These are phyloP conservation scores for Sporothrix sp. DNA, from an alignment of 2,329 filamentous ascomycete species.

Conservation along the genomic window DNA sequence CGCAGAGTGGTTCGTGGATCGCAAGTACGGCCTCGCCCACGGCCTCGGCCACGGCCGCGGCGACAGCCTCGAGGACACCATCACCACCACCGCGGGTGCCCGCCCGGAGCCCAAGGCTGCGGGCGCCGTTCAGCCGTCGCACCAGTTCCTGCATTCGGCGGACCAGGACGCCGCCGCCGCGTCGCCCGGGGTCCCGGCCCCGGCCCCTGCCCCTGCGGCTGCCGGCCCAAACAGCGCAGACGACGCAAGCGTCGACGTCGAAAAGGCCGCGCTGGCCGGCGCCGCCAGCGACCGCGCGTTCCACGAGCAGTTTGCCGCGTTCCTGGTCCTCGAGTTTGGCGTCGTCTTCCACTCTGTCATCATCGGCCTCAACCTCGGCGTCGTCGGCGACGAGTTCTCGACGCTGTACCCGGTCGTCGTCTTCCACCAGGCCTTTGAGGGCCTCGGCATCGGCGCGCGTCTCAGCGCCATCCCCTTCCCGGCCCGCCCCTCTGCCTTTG, in stretches of 20 bases:
- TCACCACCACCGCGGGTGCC: slow-evolving; percentile 23
- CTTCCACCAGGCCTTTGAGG: slow-evolving; percentile 92
- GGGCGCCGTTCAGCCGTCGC: slow-evolving; percentile 27
- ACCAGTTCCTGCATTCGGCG: slow-evolving; percentile 55
- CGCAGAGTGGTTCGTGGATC: slow-evolving; percentile 63
- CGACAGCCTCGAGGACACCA: slow-evolving; percentile 37
- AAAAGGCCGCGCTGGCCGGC: slow-evolving; percentile 24
- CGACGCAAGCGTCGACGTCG: slow-evolving; percentile 57
- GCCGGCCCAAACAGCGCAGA: slow-evolving; percentile 40
- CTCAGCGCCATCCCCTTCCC: slow-evolving; percentile 52
- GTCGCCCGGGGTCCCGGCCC: too few relatives aligned
- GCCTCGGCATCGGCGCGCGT: slow-evolving; percentile 80
- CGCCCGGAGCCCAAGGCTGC: not conserved
- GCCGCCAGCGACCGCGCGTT: slow-evolving; percentile 26
- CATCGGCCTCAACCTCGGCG: slow-evolving; percentile 73
- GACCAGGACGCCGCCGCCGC: slow-evolving; percentile 68
- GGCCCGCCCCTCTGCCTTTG: slow-evolving; percentile 56
- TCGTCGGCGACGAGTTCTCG: slow-evolving; percentile 44
- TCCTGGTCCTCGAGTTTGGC: slow-evolving; percentile 92
- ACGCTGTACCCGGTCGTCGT: slow-evolving; percentile 58
- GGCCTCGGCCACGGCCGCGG: slow-evolving; percentile 34
- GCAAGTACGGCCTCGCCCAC: slow-evolving; percentile 38
- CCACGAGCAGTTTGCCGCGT: slow-evolving; percentile 34
- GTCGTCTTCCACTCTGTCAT: slow-evolving; percentile 93
- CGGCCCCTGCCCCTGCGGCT: slow-evolving; percentile 20